These are phyloP conservation scores for Neopestalotiopsis clavispora DNA, from an alignment of 2,329 filamentous ascomycete genomes.

Conservation along the genomic window DNA sequence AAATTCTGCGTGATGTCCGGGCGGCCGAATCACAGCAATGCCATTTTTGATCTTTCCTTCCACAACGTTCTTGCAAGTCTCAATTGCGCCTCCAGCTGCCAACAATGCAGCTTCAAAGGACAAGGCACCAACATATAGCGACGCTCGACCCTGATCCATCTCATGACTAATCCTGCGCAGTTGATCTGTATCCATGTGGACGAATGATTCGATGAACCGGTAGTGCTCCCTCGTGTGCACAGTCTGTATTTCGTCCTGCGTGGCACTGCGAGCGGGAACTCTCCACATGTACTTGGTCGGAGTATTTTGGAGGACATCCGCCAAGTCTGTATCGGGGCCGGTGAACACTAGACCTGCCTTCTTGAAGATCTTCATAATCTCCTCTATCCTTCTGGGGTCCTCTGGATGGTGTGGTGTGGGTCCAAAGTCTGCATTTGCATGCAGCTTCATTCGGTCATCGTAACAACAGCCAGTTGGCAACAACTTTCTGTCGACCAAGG, in stretches of 20 bases:
- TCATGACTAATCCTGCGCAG: constrained; percentile 69
- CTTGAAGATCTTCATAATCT: constrained; percentile 90
- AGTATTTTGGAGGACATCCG: constrained; percentile 53
- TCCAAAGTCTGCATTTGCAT: constrained; percentile 81
- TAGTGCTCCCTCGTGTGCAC: constrained; percentile 82
- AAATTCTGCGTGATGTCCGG: constrained; percentile 92
- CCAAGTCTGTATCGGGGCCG: constrained; percentile 59
- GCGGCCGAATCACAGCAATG: constrained; percentile 92
- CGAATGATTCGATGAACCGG: constrained; percentile 71
- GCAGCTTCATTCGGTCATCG: constrained; percentile 93
- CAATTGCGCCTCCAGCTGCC: constrained; percentile 91
- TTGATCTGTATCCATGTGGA: constrained; percentile 61
- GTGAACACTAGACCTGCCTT: constrained; percentile 77
- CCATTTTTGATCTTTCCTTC: constrained; percentile 86
- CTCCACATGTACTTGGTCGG: constrained; percentile 72
- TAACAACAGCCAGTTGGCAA: constrained; percentile 83
- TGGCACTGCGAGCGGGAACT: constrained; percentile 80
- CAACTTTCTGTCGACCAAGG: constrained; percentile 50
- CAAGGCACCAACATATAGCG: constrained; percentile 81
- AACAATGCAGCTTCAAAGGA: constrained; percentile 82
- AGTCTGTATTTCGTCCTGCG: constrained; percentile 76
- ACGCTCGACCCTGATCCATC: constrained; percentile 71
- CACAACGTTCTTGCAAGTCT: constrained; percentile 92
- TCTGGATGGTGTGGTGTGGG: constrained; percentile 86
- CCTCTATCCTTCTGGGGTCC: constrained; percentile 88